phyloP scores from a whole-genome alignment of 306 rosid species.

The Potentilla sterilis region DNA sequence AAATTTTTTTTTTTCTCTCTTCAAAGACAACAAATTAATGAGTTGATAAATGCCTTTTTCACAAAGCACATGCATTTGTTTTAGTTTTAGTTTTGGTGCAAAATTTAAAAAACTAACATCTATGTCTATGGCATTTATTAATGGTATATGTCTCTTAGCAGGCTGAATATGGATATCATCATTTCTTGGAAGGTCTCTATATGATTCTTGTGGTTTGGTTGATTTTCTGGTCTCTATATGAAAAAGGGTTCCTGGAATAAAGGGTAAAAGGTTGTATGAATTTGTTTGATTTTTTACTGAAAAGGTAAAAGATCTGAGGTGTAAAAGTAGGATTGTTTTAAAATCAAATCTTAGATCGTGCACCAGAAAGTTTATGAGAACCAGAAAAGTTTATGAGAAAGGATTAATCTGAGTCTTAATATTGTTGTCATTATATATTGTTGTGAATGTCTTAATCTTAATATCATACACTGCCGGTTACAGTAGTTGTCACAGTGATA shows the following conservation, averaged over 20 bases:
- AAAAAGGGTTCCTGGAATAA: slow-evolving; percentile 20
- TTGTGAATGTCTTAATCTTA: background rate
- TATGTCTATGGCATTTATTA: slow-evolving; percentile 4
- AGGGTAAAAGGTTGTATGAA: slow-evolving; percentile 11
- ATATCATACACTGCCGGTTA: background rate
- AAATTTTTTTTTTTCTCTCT: background rate
- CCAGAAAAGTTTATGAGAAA: background rate
- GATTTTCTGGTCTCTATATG: slow-evolving; percentile 17
- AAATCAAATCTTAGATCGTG: slow-evolving; percentile 7
- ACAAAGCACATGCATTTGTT: slow-evolving; percentile 13
- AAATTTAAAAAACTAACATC: background rate
- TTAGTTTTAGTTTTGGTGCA: background rate
- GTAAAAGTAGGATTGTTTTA: slow-evolving; percentile 28
- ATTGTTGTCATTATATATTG: background rate
- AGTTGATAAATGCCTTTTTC: slow-evolving; percentile 17
- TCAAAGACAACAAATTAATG: slow-evolving; percentile 7
- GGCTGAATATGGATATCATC: background rate
- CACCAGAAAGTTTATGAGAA: background rate
- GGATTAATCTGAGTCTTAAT: background rate
- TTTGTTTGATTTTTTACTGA: slow-evolving; percentile 5
- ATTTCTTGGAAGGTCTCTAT: background rate
- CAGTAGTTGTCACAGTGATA: background rate
- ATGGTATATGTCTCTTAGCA: background rate
- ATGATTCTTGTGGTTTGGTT: slow-evolving; percentile 8
- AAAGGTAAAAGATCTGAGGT: slow-evolving; percentile 18